Conservation (phyloP, 345 rosid species). For the Pugionium cornutum region DNA sequence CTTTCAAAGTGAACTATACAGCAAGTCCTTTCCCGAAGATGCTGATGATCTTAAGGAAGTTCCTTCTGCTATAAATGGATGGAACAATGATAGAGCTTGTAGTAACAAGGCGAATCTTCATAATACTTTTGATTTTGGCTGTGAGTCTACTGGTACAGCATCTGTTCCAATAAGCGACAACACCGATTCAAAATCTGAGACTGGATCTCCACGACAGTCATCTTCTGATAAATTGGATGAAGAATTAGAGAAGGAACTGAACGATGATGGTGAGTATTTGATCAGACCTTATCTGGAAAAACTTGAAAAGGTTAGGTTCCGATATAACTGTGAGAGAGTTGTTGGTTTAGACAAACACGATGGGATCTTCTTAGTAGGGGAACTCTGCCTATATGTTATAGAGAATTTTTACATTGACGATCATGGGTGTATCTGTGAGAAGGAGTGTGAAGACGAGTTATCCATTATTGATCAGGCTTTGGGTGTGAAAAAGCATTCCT, state of each 20-base stretch:
- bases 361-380: constrained; percentile 90
- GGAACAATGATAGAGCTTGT: constrained; percentile 70
- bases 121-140: constrained; percentile 74
- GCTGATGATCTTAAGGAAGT: constrained; percentile 47
- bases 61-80: constrained; percentile 55
- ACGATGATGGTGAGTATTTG: constrained; percentile 82
- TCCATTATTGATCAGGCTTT: constrained; percentile 94
- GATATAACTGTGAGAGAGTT: constrained; percentile 90
- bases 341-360: constrained; percentile 92
- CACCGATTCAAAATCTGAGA: constrained; percentile 58
- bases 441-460: constrained; percentile 85
- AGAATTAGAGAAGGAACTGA: constrained; percentile 70
- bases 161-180: constrained; percentile 68
- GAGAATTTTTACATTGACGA: constrained; percentile 82
- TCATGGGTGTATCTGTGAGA: constrained; percentile 80
- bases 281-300: constrained; percentile 91
- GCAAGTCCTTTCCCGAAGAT: constrained; percentile 49
- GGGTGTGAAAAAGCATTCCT: constrained; percentile 78
- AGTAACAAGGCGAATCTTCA: constrained; percentile 81
- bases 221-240: constrained; percentile 63
- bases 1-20: constrained; percentile 58
- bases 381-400: constrained; percentile 70
- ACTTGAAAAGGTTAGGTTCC: constrained; percentile 73
- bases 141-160: constrained; percentile 50
- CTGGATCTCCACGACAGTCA: constrained; percentile 65